phyloP scores from a whole-genome alignment of 108 stramenopile genomes.

The Asterionellopsis glacialis region DNA sequence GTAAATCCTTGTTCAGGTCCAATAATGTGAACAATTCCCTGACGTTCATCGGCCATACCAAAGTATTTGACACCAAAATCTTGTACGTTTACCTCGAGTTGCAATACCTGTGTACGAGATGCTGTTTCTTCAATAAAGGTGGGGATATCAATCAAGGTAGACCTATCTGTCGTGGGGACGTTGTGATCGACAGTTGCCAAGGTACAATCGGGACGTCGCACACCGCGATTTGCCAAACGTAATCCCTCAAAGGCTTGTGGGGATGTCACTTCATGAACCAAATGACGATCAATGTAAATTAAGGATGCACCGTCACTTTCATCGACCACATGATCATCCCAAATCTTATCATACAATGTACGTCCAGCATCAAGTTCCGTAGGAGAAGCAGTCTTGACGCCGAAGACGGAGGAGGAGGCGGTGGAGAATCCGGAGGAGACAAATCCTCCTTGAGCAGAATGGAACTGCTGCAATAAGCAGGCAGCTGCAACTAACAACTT shows the following conservation, averaged over 20 bases:
- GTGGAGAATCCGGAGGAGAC: too few species aligned
- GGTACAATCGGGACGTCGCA: conserved; percentile 93
- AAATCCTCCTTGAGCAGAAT: too few species aligned
- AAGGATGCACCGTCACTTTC: conserved; percentile 81
- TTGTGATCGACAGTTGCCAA: conserved; percentile 94
- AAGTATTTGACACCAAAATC: conserved; percentile 93
- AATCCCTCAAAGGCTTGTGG: conserved; percentile 96
- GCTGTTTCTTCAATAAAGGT: conserved; percentile 83
- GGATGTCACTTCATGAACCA: conserved; percentile 90
- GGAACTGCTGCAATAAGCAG: too few species aligned
- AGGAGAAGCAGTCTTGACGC: too few species aligned
- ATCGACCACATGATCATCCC: conserved; percentile 83
- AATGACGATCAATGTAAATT: conserved; percentile 91
- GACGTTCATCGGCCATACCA: conserved; percentile 91
- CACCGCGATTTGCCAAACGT: conserved; percentile 67
- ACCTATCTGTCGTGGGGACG: conserved; percentile 85
- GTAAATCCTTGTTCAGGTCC: conserved; percentile 96
- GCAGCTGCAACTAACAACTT: too few species aligned
- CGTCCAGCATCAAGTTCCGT: conserved; percentile 4
- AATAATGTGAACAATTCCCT: conserved; percentile 95
- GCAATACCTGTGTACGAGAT: conserved; percentile 79
- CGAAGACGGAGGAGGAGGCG: too few species aligned
- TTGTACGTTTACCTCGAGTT: conserved; percentile 75
- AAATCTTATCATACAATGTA: conserved; percentile 94
- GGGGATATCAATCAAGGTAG: conserved; percentile 48